These are phyloP conservation scores for Udeniomyces megalosporus DNA, from an alignment of 768 basidiomycete genomes.

Conservation along the genomic window DNA sequence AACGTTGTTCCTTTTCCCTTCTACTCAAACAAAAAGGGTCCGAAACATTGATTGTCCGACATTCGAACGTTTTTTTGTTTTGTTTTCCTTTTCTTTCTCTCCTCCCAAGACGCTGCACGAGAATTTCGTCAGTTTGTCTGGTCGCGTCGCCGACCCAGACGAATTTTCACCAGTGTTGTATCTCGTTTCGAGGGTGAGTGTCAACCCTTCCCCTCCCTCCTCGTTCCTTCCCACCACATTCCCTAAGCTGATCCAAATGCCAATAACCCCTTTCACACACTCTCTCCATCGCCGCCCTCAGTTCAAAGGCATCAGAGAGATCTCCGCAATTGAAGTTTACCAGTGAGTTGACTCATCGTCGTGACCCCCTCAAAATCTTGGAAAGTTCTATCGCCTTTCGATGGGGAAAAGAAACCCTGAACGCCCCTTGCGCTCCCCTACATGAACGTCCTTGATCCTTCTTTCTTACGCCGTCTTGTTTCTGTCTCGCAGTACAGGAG, in stretches of 20 bases:
- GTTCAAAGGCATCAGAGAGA: conserved; percentile 1
- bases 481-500: neutral
- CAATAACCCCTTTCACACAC: neutral
- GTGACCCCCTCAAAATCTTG: neutral
- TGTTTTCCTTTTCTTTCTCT: too few relatives aligned
- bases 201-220: too few relatives aligned
- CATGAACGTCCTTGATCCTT: neutral
- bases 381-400: neutral
- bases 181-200: conserved; percentile 9
- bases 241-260: neutral
- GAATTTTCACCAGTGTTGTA: conserved; percentile 5
- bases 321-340: conserved; percentile 4
- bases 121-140: conserved; percentile 13
- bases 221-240: too few relatives aligned
- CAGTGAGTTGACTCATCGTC: conserved; percentile 9
- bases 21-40: too few relatives aligned
- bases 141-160: neutral
- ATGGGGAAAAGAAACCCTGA: too few relatives aligned
- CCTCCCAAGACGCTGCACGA: conserved; percentile 6
- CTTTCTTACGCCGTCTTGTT: neutral
- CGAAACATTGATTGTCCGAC: neutral
- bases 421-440: too few relatives aligned
- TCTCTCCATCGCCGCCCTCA: neutral
- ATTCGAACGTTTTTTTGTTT: neutral
- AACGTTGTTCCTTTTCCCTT: neutral